Conservation (phyloP, 139 green algal genomes). For the Marvania coccoides region DNA sequence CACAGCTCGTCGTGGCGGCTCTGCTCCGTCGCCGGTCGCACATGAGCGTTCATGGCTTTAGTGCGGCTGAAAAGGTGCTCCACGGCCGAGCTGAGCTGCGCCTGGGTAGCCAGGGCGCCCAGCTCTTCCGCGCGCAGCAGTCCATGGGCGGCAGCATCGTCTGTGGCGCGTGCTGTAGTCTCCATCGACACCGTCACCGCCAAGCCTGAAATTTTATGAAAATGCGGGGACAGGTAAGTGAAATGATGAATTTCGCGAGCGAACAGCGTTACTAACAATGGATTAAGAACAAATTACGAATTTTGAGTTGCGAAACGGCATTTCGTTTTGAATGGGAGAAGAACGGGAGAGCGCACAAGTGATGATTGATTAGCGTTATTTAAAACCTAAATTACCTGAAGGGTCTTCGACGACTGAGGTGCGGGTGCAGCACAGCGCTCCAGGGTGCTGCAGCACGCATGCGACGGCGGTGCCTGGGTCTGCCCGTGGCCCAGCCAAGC, state of each 20-base stretch:
- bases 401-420: slow-evolving; percentile 15
- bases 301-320: too few relatives aligned
- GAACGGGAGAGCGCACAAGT: too few relatives aligned
- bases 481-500: too few relatives aligned
- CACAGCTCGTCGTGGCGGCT: slow-evolving; percentile 8
- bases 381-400: neutral
- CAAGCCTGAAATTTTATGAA: too few relatives aligned
- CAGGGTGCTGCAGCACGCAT: slow-evolving; percentile 23
- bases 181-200: slow-evolving; percentile 14
- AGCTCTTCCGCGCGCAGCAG: slow-evolving; percentile 15
- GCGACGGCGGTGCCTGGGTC: neutral
- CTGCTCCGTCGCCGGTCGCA: neutral
- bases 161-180: slow-evolving; percentile 13
- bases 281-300: too few relatives aligned
- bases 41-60: neutral
- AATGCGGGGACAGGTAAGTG: too few relatives aligned
- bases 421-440: slow-evolving; percentile 29
- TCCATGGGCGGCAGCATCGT: neutral
- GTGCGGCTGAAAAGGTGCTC: neutral
- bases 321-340: too few relatives aligned
- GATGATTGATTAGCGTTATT: too few relatives aligned
- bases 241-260: too few relatives aligned
- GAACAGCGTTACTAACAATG: too few relatives aligned
- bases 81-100: slow-evolving; percentile 2
- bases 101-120: slow-evolving; percentile 14